phyloP scores from a whole-genome alignment of 2,329 filamentous ascomycete species.

The Corniculantispora saksenae region DNA sequence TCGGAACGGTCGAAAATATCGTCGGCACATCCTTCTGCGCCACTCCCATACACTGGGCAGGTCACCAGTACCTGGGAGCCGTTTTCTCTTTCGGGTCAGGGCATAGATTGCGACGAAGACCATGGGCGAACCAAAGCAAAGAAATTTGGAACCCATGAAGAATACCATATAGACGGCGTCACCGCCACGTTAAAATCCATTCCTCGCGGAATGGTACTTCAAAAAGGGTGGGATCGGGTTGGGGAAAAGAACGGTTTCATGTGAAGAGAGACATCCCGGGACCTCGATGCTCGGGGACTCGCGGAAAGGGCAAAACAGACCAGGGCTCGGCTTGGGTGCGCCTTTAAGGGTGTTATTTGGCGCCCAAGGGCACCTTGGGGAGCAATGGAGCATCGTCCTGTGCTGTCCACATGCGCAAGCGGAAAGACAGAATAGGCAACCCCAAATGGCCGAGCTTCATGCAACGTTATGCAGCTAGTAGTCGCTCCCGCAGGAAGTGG shows the following conservation, averaged over 20 bases:
- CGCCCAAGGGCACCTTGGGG: background rate
- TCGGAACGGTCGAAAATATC: background rate
- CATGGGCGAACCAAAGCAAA: slow-evolving; percentile 12
- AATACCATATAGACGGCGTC: slow-evolving; percentile 20
- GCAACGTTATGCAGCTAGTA: slow-evolving; percentile 13
- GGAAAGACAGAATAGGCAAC: slow-evolving; percentile 9
- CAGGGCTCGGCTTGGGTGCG: background rate
- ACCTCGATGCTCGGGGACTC: background rate
- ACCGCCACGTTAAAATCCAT: slow-evolving; percentile 20
- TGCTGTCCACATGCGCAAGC: slow-evolving; percentile 3
- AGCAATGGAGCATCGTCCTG: background rate
- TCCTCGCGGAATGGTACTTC: slow-evolving; percentile 20
- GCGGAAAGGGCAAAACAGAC: background rate
- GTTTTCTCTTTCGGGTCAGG: background rate
- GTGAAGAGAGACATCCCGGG: slow-evolving; percentile 1
- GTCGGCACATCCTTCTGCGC: background rate
- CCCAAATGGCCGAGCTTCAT: slow-evolving; percentile 7
- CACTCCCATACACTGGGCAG: slow-evolving; percentile 2
- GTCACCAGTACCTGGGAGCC: slow-evolving; percentile 2
- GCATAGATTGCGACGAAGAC: slow-evolving; percentile 11
- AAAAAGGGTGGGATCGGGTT: slow-evolving; percentile 10
- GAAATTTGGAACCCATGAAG: background rate
- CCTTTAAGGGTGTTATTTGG: background rate
- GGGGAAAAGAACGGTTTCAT: slow-evolving; percentile 9
- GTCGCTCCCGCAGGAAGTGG: slow-evolving; percentile 19